A percentile compares a stretch with the other conserved stretches of the same genome.
Conservation (phyloP, 2,329 filamentous ascomycete genomes). For the Nemania sp. region DNA sequence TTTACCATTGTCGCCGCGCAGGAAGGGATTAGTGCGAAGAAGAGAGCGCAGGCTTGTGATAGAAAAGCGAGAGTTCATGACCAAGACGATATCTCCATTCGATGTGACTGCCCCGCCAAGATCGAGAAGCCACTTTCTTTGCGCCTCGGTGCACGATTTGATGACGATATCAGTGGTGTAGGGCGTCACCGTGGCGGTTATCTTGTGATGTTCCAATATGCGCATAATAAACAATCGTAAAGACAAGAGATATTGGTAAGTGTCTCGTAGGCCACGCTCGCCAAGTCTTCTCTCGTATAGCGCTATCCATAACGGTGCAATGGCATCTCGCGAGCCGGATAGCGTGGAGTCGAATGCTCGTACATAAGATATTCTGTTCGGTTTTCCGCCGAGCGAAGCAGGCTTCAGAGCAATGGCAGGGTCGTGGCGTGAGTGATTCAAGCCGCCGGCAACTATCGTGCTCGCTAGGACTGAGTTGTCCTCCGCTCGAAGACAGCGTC, state of each 20-base stretch:
- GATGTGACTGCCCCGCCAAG: constrained; percentile 4
- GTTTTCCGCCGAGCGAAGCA: constrained; percentile 5
- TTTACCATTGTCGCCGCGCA: neutral
- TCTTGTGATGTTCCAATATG: neutral
- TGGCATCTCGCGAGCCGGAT: constrained; percentile 22
- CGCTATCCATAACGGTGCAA: constrained; percentile 14
- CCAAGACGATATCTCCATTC: constrained; percentile 5
- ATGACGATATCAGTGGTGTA: constrained; percentile 14
- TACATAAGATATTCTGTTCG: constrained; percentile 12
- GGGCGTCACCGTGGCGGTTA: neutral
- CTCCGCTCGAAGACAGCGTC: neutral
- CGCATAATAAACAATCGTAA: neutral
- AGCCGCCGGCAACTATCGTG: constrained; percentile 20
- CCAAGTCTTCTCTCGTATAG: constrained; percentile 19
- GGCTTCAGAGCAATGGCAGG: constrained; percentile 23
- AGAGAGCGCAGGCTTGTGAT: neutral
- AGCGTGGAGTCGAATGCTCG: constrained; percentile 20
- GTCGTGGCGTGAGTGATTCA: constrained; percentile 7
- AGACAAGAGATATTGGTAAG: constrained; percentile 8
- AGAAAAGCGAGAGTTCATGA: neutral
- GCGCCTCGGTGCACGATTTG: neutral
- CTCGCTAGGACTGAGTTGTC: constrained; percentile 13
- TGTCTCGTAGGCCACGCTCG: neutral
- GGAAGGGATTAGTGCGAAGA: neutral
- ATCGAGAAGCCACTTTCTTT: constrained; percentile 1